Conservation (phyloP, 2,329 filamentous ascomycete species). For the Aspergillus luchuensis region DNA sequence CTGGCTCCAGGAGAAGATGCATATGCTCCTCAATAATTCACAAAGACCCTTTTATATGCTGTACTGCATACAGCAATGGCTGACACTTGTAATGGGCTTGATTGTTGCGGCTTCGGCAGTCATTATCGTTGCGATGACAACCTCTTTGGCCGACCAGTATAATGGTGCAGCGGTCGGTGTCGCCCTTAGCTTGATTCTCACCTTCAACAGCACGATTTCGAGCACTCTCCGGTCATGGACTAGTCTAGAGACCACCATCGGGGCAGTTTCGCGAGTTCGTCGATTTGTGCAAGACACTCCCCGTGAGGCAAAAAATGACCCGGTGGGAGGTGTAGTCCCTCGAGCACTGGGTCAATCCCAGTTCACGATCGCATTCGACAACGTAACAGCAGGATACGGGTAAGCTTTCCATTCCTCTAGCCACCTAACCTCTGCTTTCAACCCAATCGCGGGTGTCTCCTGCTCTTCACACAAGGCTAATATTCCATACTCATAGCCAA, state of each 20-base stretch:
- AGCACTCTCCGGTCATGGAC: conserved; percentile 28
- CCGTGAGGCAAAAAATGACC: conserved; percentile 10
- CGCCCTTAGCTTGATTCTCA: conserved; percentile 49
- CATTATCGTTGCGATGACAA: conserved; percentile 46
- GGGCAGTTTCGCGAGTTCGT: conserved; percentile 43
- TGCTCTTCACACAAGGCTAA: not conserved
- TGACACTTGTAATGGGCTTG: conserved; percentile 45
- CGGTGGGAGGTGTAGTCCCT: not conserved
- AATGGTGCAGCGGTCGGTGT: conserved; percentile 50
- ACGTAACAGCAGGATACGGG: conserved; percentile 14
- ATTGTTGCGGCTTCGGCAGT: conserved; percentile 46
- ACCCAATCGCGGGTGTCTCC: too few species aligned
- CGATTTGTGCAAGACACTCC: conserved; percentile 13
- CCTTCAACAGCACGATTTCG: conserved; percentile 49
- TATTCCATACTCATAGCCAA: not conserved
- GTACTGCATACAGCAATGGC: conserved; percentile 47
- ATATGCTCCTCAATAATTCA: conserved; percentile 38
- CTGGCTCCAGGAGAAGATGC: not conserved
- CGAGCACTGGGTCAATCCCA: not conserved
- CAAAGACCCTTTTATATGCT: conserved; percentile 50
- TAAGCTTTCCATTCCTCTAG: not conserved
- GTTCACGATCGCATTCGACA: conserved; percentile 19
- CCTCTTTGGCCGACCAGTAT: conserved; percentile 35
- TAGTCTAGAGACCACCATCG: conserved; percentile 25
- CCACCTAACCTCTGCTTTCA: too few species aligned